Evolutionary conservation across 257 asterid genomes (phyloP).

Genomic region (Solanum sejunctum): DNA sequence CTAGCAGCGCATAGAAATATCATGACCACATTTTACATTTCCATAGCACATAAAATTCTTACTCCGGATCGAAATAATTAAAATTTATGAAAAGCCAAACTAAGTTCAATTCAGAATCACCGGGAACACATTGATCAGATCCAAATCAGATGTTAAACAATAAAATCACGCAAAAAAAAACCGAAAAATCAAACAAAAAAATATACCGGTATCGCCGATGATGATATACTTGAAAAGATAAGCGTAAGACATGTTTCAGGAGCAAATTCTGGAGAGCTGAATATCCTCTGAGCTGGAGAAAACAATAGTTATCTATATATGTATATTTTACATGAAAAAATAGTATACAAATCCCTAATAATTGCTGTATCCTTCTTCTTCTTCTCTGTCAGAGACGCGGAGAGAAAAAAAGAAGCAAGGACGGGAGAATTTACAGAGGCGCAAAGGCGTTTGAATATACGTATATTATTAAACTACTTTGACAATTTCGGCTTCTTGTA

Average conservation of each 20-base stretch:
- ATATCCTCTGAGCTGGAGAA: not conserved
- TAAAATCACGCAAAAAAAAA: not conserved
- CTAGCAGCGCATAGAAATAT: not conserved
- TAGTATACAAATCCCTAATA: not conserved
- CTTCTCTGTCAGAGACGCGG: not conserved
- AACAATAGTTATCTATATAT: not conserved
- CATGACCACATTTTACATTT: not conserved
- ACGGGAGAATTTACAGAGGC: not conserved
- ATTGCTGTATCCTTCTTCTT: not conserved
- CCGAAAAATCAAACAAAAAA: not conserved
- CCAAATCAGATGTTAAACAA: not conserved
- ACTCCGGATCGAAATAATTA: not conserved
- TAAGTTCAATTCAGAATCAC: not conserved
- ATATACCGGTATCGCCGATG: constrained; percentile 89
- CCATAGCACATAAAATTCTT: not conserved
- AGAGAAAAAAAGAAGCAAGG: not conserved
- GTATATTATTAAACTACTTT: not conserved
- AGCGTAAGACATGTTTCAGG: constrained; percentile 56
- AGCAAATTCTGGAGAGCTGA: not conserved
- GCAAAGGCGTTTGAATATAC: not conserved
- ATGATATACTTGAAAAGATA: constrained; percentile 85
- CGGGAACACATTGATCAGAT: not conserved
- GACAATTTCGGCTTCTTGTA: not conserved
- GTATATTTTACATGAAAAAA: not conserved
- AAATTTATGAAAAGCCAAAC: not conserved